These are phyloP conservation scores for Lipomyces mesembrius DNA, from an alignment of 805 yeast genomes.

Conservation along the genomic window DNA sequence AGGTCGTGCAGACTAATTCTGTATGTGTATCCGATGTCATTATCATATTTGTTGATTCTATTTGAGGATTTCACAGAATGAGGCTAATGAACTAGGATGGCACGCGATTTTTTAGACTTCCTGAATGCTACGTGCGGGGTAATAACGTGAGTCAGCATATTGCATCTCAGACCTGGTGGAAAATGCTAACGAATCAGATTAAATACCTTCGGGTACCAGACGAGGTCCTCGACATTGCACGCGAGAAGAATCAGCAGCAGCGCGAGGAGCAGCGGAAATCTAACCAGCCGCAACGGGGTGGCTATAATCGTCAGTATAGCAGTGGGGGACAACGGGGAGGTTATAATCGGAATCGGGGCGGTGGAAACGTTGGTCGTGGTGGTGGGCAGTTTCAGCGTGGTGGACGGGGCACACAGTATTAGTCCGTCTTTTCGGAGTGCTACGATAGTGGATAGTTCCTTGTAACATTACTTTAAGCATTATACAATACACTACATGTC, in stretches of 20 bases:
- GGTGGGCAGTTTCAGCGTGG: constrained; percentile 16
- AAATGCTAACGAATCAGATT: constrained; percentile 40
- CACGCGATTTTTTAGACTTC: constrained; percentile 62
- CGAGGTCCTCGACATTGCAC: constrained; percentile 47
- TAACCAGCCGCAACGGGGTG: constrained; percentile 32
- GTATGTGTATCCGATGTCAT: constrained; percentile 14
- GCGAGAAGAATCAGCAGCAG: constrained; percentile 46
- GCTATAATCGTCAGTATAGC: constrained; percentile 27
- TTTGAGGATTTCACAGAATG: constrained; percentile 20
- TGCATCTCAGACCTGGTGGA: not conserved
- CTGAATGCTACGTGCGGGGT: constrained; percentile 83
- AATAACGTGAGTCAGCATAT: constrained; percentile 58
- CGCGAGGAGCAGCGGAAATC: constrained; percentile 44
- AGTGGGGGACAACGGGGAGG: constrained; percentile 27
- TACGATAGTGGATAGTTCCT: not conserved
- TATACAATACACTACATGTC: not conserved
- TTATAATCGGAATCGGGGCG: constrained; percentile 15
- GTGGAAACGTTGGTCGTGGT: constrained; percentile 23
- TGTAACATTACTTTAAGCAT: constrained; percentile 5
- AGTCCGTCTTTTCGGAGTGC: not conserved
- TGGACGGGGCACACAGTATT: constrained; percentile 10
- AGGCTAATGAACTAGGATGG: constrained; percentile 51
- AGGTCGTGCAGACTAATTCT: constrained; percentile 67
- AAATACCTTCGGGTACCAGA: constrained; percentile 52
- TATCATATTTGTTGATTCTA: not conserved